phyloP scores from a whole-genome alignment of 2,329 filamentous ascomycete species.

The Coniochaeta ligniaria region DNA sequence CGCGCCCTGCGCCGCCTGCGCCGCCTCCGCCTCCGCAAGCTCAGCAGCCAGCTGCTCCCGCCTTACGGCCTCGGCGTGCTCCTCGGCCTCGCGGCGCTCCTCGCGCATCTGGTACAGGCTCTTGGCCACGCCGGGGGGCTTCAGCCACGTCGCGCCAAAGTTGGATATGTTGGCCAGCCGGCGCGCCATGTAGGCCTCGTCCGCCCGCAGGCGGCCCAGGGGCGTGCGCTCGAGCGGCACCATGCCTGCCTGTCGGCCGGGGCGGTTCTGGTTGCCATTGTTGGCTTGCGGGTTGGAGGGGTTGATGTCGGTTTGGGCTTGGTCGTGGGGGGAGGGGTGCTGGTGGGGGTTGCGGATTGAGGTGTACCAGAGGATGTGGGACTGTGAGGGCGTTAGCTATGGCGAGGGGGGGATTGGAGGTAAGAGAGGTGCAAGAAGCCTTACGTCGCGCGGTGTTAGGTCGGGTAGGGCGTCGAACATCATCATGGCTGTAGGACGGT shows the following conservation, averaged over 20 bases:
- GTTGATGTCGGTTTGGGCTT: constrained; percentile 7
- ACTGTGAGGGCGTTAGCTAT: constrained; percentile 34
- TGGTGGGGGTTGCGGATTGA: constrained; percentile 46
- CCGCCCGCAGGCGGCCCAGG: constrained; percentile 62
- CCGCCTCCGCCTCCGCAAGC: constrained; percentile 60
- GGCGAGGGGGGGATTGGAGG: neutral
- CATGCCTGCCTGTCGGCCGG: constrained; percentile 4
- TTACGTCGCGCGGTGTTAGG: constrained; percentile 64
- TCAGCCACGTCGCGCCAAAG: constrained; percentile 86
- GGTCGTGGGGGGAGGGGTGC: constrained; percentile 12
- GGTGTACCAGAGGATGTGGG: constrained; percentile 68
- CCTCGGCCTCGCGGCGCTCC: constrained; percentile 80
- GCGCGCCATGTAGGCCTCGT: constrained; percentile 69
- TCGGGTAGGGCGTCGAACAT: constrained; percentile 46
- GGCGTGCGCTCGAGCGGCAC: constrained; percentile 49
- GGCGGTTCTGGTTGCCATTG: constrained; percentile 15
- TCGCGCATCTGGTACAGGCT: constrained; percentile 86
- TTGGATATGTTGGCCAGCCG: constrained; percentile 77
- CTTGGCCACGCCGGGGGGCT: constrained; percentile 80
- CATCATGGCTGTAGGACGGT: neutral
- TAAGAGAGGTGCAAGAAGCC: constrained; percentile 13
- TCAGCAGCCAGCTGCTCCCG: constrained; percentile 67
- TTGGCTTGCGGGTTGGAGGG: constrained; percentile 16
- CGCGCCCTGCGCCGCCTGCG: constrained; percentile 19
- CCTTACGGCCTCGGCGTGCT: constrained; percentile 69